Evolutionary conservation across 1,139 yeast genomes (phyloP).

Genomic region (Suhomyces terraborum): DNA sequence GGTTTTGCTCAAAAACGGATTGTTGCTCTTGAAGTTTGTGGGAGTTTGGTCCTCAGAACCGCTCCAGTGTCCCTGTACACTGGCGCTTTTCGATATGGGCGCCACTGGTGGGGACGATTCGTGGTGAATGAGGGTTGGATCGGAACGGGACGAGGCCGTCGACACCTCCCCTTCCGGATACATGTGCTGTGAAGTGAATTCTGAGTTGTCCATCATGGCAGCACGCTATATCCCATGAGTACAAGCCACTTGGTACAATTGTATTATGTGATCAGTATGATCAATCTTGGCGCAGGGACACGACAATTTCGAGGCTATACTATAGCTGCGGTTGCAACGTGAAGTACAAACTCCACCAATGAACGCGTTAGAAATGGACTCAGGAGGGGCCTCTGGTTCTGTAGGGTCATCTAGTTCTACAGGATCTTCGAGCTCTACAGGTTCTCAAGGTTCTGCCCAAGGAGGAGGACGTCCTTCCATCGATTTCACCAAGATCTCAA

Average conservation of each 20-base stretch:
- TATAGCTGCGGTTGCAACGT: constrained; percentile 11
- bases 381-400: too few relatives aligned
- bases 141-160: not conserved
- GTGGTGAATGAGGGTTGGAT: not conserved
- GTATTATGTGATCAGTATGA: constrained; percentile 8
- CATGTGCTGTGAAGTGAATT: constrained; percentile 2
- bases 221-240: not conserved
- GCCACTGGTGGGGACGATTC: not conserved
- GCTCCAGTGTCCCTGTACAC: not conserved
- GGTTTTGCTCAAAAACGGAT: constrained; percentile 20
- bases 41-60: constrained; percentile 1
- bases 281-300: constrained; percentile 9
- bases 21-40: constrained; percentile 17
- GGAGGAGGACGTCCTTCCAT: constrained; percentile 19
- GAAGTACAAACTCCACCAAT: not conserved
- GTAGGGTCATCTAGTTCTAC: too few relatives aligned
- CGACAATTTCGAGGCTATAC: constrained; percentile 8
- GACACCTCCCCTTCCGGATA: not conserved
- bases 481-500: constrained; percentile 41
- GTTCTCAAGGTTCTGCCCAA: not conserved
- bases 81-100: not conserved
- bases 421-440: too few relatives aligned
- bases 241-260: not conserved
- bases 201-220: constrained; percentile 8
- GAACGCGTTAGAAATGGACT: constrained; percentile 1